These are phyloP conservation scores for Candida dendrica DNA, from an alignment of 805 yeast species.

Conservation along the genomic window DNA sequence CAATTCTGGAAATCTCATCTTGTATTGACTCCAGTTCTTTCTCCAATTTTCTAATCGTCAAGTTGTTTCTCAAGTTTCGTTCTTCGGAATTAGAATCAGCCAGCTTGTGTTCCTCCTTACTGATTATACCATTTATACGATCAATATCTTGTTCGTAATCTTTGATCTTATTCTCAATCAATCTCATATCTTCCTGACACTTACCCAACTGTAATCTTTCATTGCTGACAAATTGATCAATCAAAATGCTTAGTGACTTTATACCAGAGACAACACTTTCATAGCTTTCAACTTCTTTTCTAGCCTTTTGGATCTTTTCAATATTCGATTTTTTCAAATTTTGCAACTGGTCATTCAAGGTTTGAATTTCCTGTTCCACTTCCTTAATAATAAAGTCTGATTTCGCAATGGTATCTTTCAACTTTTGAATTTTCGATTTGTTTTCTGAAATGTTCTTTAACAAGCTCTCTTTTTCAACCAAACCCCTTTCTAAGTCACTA, in stretches of 20 bases:
- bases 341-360: slow-evolving; percentile 14
- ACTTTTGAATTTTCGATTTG: slow-evolving; percentile 20
- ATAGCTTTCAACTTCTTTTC: slow-evolving; percentile 6
- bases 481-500: slow-evolving; percentile 43
- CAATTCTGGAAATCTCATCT: slow-evolving; percentile 35
- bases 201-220: slow-evolving; percentile 1
- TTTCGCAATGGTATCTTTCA: slow-evolving; percentile 11
- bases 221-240: slow-evolving; percentile 17
- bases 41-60: slow-evolving; percentile 46
- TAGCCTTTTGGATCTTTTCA: not conserved
- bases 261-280: slow-evolving; percentile 19
- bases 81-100: slow-evolving; percentile 55
- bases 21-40: slow-evolving; percentile 31
- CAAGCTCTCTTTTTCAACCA: slow-evolving; percentile 38
- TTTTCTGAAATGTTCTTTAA: slow-evolving; percentile 30
- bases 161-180: slow-evolving; percentile 12
- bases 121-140: slow-evolving; percentile 20
- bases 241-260: slow-evolving; percentile 26
- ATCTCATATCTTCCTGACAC: slow-evolving; percentile 8
- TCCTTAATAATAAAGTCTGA: slow-evolving; percentile 16
- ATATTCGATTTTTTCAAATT: slow-evolving; percentile 1
- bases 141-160: slow-evolving; percentile 23
- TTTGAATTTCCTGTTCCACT: slow-evolving; percentile 15
- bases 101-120: slow-evolving; percentile 32
- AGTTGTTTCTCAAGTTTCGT: slow-evolving; percentile 55